A percentile compares a stretch with the other conserved stretches of the same genome.
These are phyloP conservation scores for Colletotrichum musicola DNA, from an alignment of 2,329 filamentous ascomycete genomes.

Conservation along the genomic window DNA sequence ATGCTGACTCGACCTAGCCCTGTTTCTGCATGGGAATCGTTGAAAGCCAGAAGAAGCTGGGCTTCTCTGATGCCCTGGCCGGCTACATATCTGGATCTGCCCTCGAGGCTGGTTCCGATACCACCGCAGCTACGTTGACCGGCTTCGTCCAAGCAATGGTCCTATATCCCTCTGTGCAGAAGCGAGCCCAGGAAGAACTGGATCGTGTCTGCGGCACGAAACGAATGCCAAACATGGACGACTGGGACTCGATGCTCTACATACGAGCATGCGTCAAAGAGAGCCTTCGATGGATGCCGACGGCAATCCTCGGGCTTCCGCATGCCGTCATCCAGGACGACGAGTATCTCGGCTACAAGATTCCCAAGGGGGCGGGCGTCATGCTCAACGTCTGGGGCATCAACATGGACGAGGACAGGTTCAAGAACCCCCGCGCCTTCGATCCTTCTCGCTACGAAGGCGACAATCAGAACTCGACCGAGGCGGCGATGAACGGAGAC, in stretches of 20 bases:
- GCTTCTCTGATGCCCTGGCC: conserved; percentile 48
- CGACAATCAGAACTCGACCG: conserved; percentile 39
- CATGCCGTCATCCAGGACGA: conserved; percentile 50
- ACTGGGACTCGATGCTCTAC: conserved; percentile 60
- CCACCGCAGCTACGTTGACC: conserved; percentile 55
- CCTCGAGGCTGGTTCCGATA: conserved; percentile 58
- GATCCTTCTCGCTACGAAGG: conserved; percentile 54
- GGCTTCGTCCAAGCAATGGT: conserved; percentile 62
- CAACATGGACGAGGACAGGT: conserved; percentile 58
- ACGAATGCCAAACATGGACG: conserved; percentile 57
- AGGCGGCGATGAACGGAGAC: conserved; percentile 45
- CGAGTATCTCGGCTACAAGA: conserved; percentile 36
- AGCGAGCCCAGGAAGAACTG: conserved; percentile 54
- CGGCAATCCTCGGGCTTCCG: conserved; percentile 50
- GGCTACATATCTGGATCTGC: conserved; percentile 51
- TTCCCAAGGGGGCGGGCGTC: conserved; percentile 31
- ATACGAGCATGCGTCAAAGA: conserved; percentile 62
- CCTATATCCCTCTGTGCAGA: conserved; percentile 55
- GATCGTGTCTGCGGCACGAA: conserved; percentile 56
- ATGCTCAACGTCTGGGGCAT: conserved; percentile 53
- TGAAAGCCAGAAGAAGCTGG: conserved; percentile 39
- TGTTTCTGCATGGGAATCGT: conserved; percentile 46
- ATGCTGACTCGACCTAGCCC: conserved; percentile 40
- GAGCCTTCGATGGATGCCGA: conserved; percentile 59
- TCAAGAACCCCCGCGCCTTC: conserved; percentile 56